Evolutionary conservation across 345 rosid species (phyloP).

Genomic region (Odontarrhena argentea): DNA sequence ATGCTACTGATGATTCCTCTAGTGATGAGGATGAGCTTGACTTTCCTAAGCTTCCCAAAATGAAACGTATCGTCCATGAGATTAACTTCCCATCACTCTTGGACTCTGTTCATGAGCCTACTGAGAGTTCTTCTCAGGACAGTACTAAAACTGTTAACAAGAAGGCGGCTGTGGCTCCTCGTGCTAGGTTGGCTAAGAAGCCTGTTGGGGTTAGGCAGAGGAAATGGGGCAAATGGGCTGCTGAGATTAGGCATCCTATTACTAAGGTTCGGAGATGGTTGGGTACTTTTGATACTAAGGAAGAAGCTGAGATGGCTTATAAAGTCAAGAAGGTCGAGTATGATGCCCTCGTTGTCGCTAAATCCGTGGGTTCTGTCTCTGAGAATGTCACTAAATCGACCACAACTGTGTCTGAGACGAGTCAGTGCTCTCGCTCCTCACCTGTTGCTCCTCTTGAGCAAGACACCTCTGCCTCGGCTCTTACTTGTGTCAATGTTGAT

Average conservation of each 20-base stretch:
- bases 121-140: conserved; percentile 66
- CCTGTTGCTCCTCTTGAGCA: conserved; percentile 55
- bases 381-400: conserved; percentile 19
- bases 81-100: conserved; percentile 46
- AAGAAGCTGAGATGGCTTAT: conserved; percentile 84
- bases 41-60: conserved; percentile 20
- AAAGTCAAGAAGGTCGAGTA: conserved; percentile 63
- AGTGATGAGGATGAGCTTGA: conserved; percentile 78
- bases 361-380: not conserved
- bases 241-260: conserved; percentile 83
- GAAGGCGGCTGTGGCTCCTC: conserved; percentile 17
- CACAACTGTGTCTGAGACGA: conserved; percentile 44
- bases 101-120: conserved; percentile 22
- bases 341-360: conserved; percentile 44
- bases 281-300: conserved; percentile 80
- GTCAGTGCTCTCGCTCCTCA: conserved; percentile 60
- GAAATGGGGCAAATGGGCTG: conserved; percentile 99
- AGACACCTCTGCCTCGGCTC: conserved; percentile 50
- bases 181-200: conserved; percentile 35
- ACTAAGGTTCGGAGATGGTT: conserved; percentile 71
- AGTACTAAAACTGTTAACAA: conserved; percentile 50
- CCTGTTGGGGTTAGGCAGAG: conserved; percentile 82
- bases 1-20: conserved; percentile 85
- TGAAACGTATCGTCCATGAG: conserved; percentile 61
- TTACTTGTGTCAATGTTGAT: conserved; percentile 12